A percentile compares a stretch with the other conserved stretches of the same genome.
phyloP scores from a whole-genome alignment of 306 rosid genomes.

The Dryas drummondii region DNA sequence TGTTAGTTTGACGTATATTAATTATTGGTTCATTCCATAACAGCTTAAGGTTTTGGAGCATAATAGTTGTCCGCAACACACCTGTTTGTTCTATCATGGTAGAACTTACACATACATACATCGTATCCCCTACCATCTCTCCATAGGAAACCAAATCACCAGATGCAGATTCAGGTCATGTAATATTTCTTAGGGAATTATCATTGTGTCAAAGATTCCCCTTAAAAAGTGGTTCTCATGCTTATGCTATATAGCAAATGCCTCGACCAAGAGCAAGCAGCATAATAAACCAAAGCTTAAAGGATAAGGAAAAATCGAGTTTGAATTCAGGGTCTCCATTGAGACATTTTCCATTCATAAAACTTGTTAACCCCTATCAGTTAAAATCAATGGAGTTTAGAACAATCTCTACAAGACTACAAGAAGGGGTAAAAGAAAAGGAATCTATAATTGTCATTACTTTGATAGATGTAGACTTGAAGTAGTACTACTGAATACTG shows the following conservation, averaged over 20 bases:
- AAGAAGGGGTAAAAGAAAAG: conserved; percentile 7
- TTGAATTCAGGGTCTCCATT: background rate
- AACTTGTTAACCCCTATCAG: background rate
- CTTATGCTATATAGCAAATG: background rate
- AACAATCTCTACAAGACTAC: background rate
- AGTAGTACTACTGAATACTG: background rate
- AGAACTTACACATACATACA: too few species aligned
- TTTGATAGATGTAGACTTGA: conserved; percentile 10
- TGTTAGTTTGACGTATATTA: too few species aligned
- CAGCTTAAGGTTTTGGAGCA: too few species aligned
- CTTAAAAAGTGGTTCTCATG: conserved; percentile 7
- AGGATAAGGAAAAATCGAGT: background rate
- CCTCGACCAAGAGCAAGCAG: conserved; percentile 7
- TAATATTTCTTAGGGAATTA: too few species aligned
- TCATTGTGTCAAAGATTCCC: background rate
- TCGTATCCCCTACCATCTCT: background rate
- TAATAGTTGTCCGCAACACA: too few species aligned
- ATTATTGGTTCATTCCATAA: too few species aligned
- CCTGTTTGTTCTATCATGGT: too few species aligned
- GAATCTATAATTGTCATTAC: conserved; percentile 7
- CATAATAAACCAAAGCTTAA: background rate
- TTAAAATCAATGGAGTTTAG: background rate
- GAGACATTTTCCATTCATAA: background rate
- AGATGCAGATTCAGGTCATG: conserved; percentile 14
- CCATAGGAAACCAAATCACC: conserved; percentile 14